Conservation (phyloP, 352 stramenopile genomes). For the Thalassiosira mediterranea region DNA sequence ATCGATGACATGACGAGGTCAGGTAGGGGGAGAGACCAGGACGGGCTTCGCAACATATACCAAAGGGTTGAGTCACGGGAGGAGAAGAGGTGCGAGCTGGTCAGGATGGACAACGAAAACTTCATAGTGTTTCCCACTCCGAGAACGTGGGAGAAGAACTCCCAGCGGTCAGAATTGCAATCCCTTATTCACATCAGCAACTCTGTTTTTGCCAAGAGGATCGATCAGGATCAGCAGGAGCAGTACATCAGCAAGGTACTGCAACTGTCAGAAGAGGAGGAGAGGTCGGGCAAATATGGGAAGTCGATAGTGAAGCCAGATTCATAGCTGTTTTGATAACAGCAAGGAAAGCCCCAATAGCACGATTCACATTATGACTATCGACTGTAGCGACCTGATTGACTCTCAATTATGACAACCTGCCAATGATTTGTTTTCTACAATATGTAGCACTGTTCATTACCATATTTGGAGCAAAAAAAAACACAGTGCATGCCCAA, state of each 20-base stretch:
- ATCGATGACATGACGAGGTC: conserved; percentile 53
- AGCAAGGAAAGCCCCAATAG: too few relatives aligned
- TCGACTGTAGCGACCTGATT: too few relatives aligned
- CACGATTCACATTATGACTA: too few relatives aligned
- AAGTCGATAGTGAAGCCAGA: conserved; percentile 29
- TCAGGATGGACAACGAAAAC: conserved; percentile 57
- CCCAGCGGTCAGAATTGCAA: conserved; percentile 1
- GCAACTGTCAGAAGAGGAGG: conserved; percentile 40
- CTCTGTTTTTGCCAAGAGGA: conserved; percentile 49
- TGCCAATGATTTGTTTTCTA: background rate
- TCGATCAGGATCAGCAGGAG: conserved; percentile 42
- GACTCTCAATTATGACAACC: too few relatives aligned
- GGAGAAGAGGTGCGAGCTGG: conserved; percentile 50
- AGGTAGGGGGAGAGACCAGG: conserved; percentile 55
- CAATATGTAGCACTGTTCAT: background rate
- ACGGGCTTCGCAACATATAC: conserved; percentile 54
- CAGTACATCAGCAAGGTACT: conserved; percentile 37
- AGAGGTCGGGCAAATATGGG: conserved; percentile 41
- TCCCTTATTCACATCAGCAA: conserved; percentile 53
- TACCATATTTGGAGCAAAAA: background rate
- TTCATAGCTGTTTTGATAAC: background rate
- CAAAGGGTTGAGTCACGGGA: conserved; percentile 37
- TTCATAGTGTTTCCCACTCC: conserved; percentile 47
- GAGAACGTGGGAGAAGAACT: conserved; percentile 28
- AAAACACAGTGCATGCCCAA: too few relatives aligned